A percentile compares a stretch with the other conserved stretches of the same genome.
phyloP scores from a whole-genome alignment of 345 rosid species.

The Pistacia atlantica region DNA sequence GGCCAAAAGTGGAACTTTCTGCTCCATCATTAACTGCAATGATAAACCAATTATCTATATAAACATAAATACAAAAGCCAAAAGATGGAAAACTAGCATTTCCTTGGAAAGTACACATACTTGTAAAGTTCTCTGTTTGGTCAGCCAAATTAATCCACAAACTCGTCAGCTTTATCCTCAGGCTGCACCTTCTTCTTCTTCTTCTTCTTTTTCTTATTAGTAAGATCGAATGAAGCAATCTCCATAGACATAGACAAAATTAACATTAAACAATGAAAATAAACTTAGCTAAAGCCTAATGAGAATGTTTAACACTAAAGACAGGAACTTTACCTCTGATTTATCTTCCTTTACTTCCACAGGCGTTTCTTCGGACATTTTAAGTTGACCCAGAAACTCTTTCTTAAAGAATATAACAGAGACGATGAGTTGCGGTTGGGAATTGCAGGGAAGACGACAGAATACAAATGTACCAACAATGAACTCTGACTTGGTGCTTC shows the following conservation, averaged over 20 bases:
- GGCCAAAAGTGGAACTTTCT: slow-evolving; percentile 69
- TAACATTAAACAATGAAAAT: background rate
- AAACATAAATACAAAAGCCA: no score
- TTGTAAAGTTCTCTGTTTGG: no score
- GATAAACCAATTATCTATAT: slow-evolving; percentile 46
- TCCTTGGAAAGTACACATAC: no score
- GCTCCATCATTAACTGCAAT: slow-evolving; percentile 71
- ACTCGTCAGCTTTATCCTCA: slow-evolving; percentile 12
- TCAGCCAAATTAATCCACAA: no score
- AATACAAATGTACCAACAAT: no score
- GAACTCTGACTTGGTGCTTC: no score
- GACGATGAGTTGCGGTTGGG: no score
- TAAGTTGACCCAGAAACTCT: no score
- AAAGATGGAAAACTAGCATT: no score
- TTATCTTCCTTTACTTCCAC: background rate
- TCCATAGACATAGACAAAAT: slow-evolving; percentile 17
- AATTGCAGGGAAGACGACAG: no score
- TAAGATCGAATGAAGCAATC: slow-evolving; percentile 84
- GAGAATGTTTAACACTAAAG: background rate
- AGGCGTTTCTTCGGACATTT: background rate
- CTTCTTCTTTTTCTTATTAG: slow-evolving; percentile 98
- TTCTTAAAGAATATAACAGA: no score
- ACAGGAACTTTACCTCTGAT: background rate
- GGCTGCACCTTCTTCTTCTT: slow-evolving; percentile 65
- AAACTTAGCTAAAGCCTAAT: background rate